Evolutionary conservation across 257 asterid species (phyloP).

Genomic region (Scutellaria minor): DNA sequence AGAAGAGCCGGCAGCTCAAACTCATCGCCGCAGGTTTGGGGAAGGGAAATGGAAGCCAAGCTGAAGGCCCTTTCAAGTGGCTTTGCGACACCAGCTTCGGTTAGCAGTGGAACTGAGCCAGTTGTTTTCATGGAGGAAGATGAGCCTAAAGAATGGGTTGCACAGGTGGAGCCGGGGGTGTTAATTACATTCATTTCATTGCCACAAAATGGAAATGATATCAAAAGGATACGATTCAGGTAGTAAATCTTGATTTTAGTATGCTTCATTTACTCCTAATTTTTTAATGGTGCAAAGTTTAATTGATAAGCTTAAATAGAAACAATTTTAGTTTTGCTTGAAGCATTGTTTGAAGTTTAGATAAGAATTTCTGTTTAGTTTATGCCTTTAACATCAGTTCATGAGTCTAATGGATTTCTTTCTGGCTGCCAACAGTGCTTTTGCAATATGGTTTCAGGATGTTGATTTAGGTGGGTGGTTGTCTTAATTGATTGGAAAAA

Average conservation of each 20-base stretch:
- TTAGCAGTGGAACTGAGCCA: constrained; percentile 78
- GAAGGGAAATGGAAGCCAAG: constrained; percentile 67
- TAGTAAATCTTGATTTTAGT: constrained; percentile 10
- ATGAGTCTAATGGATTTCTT: constrained; percentile 16
- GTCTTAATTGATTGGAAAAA: constrained; percentile 34
- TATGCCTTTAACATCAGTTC: neutral
- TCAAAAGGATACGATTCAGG: constrained; percentile 94
- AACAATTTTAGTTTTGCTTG: neutral
- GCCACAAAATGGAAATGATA: constrained; percentile 85
- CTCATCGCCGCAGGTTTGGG: constrained; percentile 59
- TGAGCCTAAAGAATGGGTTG: constrained; percentile 91
- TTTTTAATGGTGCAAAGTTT: neutral
- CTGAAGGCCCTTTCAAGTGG: constrained; percentile 79
- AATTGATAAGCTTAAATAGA: constrained; percentile 9
- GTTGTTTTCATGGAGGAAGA: constrained; percentile 74
- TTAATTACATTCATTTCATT: constrained; percentile 76
- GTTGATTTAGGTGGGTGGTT: constrained; percentile 44
- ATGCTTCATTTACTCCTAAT: neutral
- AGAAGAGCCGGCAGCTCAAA: constrained; percentile 64
- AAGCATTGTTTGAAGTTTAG: neutral
- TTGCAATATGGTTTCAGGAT: constrained; percentile 19
- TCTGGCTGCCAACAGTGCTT: constrained; percentile 11
- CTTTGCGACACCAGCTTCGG: constrained; percentile 87
- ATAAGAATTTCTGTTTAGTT: neutral
- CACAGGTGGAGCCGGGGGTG: constrained; percentile 98